These are phyloP conservation scores for Closterium sp. DNA, from an alignment of 139 green algal genomes.

Conservation along the genomic window DNA sequence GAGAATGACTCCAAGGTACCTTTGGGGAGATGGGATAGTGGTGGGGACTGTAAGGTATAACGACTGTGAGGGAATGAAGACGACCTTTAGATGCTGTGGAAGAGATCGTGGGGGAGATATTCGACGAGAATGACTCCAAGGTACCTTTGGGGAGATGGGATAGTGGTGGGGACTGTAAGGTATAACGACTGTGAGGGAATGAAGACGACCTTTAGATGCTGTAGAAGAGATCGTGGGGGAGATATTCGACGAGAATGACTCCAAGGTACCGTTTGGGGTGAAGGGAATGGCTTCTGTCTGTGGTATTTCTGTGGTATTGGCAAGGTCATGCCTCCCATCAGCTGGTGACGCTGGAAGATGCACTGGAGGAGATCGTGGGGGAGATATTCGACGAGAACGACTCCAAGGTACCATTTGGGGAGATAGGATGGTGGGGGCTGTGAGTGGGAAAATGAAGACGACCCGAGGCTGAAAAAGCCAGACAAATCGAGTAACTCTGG, in stretches of 20 bases:
- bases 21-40: background rate
- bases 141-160: background rate
- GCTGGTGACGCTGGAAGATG: too few relatives aligned
- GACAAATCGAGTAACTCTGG: too few relatives aligned
- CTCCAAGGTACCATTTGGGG: background rate
- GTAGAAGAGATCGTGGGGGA: constrained; percentile 10
- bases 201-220: too few relatives aligned
- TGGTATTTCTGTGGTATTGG: too few relatives aligned
- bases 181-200: too few relatives aligned
- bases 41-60: too few relatives aligned
- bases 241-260: constrained; percentile 62
- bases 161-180: too few relatives aligned
- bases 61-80: too few relatives aligned
- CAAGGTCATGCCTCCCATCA: too few relatives aligned
- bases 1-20: constrained; percentile 54
- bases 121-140: constrained; percentile 58
- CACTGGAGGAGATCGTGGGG: background rate
- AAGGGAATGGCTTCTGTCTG: too few relatives aligned
- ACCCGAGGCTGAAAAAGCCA: background rate
- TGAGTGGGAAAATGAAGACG: too few relatives aligned
- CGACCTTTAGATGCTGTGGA: constrained; percentile 60
- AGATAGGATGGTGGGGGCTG: background rate
- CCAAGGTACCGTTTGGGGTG: constrained; percentile 12
- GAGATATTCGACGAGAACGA: constrained; percentile 65
- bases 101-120: constrained; percentile 55